Evolutionary conservation across 192 early-diverging fungal genomes (phyloP), one percentile per base, ranked within the genome.

Genomic region (Gonapodya sp.): DNA sequence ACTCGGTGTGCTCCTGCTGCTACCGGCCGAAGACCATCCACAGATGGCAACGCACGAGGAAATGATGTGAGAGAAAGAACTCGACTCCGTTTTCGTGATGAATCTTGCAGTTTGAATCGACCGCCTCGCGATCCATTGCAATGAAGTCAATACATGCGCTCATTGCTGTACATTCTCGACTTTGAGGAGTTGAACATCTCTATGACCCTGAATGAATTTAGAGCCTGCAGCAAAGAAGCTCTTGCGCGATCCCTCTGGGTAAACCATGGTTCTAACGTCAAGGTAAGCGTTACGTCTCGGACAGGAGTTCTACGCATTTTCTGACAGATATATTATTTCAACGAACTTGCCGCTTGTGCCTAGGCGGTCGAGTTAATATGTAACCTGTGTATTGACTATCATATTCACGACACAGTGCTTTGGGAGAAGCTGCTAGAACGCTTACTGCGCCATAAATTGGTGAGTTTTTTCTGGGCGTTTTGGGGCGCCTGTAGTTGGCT

Each of bases 381-480:
- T 84, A 93, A 92, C 83, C 84, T 94, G 73, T 94, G 92, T 79
- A 79, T 94, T 35, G 93, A 94, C 81, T 94, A 89, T 84, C 78
- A 80, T 8, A 84, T 93, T n/a, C 82, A 88, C 73, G 93, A 94
- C 82, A 36, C 84, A 37, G 85, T 84, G 32, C 83, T 94, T 35
- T 86, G 92, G 85, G 85, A 88, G 81, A 94, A 87, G 82, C 88
- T 89, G 33, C 36, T 94, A 73, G 81, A 87, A 34, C 84, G 85
- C 1, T 84, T 94, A 34, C 73, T 87, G 35, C 64, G 84, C 16
- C 74, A 82, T 18, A 73, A 80, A 82, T 72, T 81, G 79, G 86
- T 87, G 80, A 18, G 84, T 34, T 1, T 0, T 24, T 18, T 0
- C 18, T 30, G 2, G 36, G 32, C 34, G 30, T 0, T 32, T 16